Evolutionary conservation across 176 grass and related monocot genomes (phyloP), one percentile per base, ranked within the genome.

Genomic region (Carex parvula): DNA sequence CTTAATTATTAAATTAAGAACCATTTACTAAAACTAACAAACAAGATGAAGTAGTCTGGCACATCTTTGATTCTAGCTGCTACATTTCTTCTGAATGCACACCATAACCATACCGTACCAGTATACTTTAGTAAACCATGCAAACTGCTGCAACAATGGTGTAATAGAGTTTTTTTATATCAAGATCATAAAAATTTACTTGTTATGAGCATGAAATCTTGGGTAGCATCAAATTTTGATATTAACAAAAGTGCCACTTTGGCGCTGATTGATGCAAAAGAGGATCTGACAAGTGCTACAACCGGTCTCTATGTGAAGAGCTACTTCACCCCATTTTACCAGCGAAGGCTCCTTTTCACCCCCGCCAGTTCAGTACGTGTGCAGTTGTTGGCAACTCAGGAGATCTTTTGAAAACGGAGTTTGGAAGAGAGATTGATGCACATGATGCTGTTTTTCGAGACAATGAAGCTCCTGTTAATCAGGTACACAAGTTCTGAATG

Each of bases 311-410:
- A 20, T 98, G 95, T 69, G 95, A 98, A 85, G 92, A 95, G 59
- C 87, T 94, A 80, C 95, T 98, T 88, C 90, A 92, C 55, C 86
- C 94, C 65, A 85, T 98, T 63, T 83, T 98, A 69, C 93, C 93
- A 76, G 96, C 96, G 65, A 95, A 84, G 69, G 92, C 92, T 73
- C 96, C 95, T 89, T 98, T 98, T 78, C 96, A 93, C 72, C 96
- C 93, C 22, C 91, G 81, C 56, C 96, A 98, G 80, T 98, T 98
- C 73, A 87, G 79, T 8, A 93, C 89, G 60, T 98, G 93, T 84
- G 96, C 96, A 46, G 91, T 98, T 82, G 93, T 98, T 89, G 96
- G 96, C 56, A 98, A 98, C 85, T 98, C 96, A 33, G 93, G 93
- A 46, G 96, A 98, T 90, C 89, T 98, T 79, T 88, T 98, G 58